These are phyloP conservation scores for Mariannaea elegans DNA, from an alignment of 2,329 filamentous ascomycete species.

Conservation along the genomic window DNA sequence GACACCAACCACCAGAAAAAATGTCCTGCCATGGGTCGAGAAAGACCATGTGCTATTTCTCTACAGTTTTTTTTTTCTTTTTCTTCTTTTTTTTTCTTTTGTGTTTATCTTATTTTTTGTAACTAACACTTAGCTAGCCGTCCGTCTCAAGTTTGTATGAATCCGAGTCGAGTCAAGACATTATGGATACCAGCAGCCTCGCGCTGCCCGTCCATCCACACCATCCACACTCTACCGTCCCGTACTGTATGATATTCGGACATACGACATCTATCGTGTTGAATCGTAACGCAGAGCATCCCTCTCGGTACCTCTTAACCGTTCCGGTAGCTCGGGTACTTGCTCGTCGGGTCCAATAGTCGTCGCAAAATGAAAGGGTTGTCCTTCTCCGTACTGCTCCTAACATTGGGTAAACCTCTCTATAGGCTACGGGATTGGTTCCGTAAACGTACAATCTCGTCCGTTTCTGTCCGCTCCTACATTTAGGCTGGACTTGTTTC, in stretches of 20 bases:
- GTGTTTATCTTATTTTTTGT: background rate
- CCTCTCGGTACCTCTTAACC: slow-evolving; percentile 6
- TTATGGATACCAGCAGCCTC: background rate
- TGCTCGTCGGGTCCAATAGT: slow-evolving; percentile 13
- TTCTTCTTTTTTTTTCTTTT: background rate
- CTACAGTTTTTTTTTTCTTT: background rate
- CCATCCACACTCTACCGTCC: background rate
- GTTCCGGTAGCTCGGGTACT: slow-evolving; percentile 19
- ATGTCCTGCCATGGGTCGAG: background rate
- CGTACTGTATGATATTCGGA: background rate
- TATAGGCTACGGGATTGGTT: background rate
- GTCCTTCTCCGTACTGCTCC: background rate
- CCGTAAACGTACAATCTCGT: background rate
- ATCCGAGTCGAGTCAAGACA: slow-evolving; percentile 5
- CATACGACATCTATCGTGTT: background rate
- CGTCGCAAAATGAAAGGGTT: background rate
- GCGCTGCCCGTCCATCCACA: slow-evolving; percentile 1
- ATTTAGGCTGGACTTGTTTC: background rate
- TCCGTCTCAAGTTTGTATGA: background rate
- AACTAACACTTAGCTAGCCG: background rate
- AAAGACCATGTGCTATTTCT: background rate
- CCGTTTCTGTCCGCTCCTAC: background rate
- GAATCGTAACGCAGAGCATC: slow-evolving; percentile 3
- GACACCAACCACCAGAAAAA: background rate
- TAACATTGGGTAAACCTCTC: slow-evolving; percentile 1